Conservation (phyloP, 2,329 filamentous ascomycete species). For the Xylariaceae sp. region DNA sequence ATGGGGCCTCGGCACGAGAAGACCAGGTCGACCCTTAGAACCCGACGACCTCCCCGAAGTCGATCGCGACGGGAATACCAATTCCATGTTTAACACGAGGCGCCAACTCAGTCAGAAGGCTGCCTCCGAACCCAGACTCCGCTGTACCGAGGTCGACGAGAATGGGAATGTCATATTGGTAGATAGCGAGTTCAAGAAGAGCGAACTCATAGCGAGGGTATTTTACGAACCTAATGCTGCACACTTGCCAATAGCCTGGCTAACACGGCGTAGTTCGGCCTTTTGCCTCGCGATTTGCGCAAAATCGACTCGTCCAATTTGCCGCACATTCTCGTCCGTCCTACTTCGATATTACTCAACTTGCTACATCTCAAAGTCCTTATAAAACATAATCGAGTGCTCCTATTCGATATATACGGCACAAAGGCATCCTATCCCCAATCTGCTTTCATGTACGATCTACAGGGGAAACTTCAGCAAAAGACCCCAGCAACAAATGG, state of each 20-base stretch:
- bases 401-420: slow-evolving; percentile 96
- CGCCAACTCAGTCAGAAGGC: slow-evolving; percentile 77
- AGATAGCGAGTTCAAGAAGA: slow-evolving; percentile 97
- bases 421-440: slow-evolving; percentile 94
- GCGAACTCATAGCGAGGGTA: slow-evolving; percentile 93
- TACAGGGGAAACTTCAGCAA: slow-evolving; percentile 90
- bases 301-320: slow-evolving; percentile 98
- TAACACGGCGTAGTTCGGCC: slow-evolving; percentile 70
- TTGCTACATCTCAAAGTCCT: slow-evolving; percentile 94
- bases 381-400: slow-evolving; percentile 91
- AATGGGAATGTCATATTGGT: slow-evolving; percentile 90
- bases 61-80: slow-evolving; percentile 65
- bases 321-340: slow-evolving; percentile 92
- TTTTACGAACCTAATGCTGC: slow-evolving; percentile 28
- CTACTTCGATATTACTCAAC: slow-evolving; percentile 92
- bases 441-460: slow-evolving; percentile 96
- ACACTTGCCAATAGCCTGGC: slow-evolving; percentile 4
- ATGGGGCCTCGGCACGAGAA: slow-evolving; percentile 51
- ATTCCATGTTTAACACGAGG: slow-evolving; percentile 71
- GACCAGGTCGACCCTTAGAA: slow-evolving; percentile 52
- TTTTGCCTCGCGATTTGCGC: slow-evolving; percentile 90
- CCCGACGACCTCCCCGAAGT: slow-evolving; percentile 64
- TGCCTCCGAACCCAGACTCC: slow-evolving; percentile 81
- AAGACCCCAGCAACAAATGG: slow-evolving; percentile 68
- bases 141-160: slow-evolving; percentile 95